Evolutionary conservation across 2,329 filamentous ascomycete genomes (phyloP).

Genomic region (Neonectria neomacrospora): DNA sequence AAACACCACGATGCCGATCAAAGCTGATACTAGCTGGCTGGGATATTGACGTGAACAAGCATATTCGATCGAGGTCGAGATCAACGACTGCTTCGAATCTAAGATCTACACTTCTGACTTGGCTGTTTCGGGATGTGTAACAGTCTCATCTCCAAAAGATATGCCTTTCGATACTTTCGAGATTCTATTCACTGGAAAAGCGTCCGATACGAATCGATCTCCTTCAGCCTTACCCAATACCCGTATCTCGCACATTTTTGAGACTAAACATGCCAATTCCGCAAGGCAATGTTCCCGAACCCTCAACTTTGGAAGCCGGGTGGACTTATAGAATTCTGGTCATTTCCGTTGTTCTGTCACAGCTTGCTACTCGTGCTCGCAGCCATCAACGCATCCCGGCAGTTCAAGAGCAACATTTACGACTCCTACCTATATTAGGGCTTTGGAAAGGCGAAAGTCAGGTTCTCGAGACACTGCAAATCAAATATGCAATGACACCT

Average conservation of each 20-base stretch:
- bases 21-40: not conserved
- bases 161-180: conserved; percentile 32
- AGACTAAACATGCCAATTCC: conserved; percentile 34
- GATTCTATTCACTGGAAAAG: conserved; percentile 24
- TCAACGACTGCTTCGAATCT: conserved; percentile 35
- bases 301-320: conserved; percentile 22
- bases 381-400: conserved; percentile 19
- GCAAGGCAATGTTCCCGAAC: conserved; percentile 12
- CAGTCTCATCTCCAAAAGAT: conserved; percentile 13
- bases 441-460: conserved; percentile 37
- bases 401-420: conserved; percentile 31
- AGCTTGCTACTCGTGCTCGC: conserved; percentile 32
- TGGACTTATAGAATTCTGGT: conserved; percentile 28
- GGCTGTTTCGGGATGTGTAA: conserved; percentile 26
- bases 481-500: conserved; percentile 29
- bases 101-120: conserved; percentile 38
- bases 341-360: conserved; percentile 33
- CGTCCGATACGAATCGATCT: conserved; percentile 26
- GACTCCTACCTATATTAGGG: conserved; percentile 35
- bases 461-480: conserved; percentile 26
- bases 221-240: conserved; percentile 26
- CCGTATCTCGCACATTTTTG: conserved; percentile 29
- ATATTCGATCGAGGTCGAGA: conserved; percentile 25
- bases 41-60: conserved; percentile 18
- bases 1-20: not conserved